phyloP scores from a whole-genome alignment of 2,329 filamentous ascomycete species.

The Alternaria alternata region DNA sequence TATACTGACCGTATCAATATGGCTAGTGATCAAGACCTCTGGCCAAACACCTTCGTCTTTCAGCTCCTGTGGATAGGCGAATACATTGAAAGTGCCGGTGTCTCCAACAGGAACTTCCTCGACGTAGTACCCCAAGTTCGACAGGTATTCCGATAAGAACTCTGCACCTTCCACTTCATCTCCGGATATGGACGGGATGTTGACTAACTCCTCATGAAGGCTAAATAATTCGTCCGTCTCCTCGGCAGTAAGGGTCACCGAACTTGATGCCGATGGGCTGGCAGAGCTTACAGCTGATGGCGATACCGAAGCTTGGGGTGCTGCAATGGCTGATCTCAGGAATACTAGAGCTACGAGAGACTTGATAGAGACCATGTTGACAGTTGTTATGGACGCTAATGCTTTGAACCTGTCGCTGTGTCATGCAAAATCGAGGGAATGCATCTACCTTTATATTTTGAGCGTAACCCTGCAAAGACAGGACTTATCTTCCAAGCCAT shows the following conservation, averaged over 20 bases:
- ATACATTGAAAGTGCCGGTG: constrained; percentile 72
- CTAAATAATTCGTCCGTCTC: constrained; percentile 34
- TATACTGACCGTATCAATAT: constrained; percentile 72
- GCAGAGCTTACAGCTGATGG: constrained; percentile 12
- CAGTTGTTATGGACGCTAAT: not conserved
- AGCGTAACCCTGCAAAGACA: too few species aligned
- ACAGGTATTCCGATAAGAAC: constrained; percentile 73
- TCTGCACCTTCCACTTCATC: constrained; percentile 72
- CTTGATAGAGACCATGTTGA: constrained; percentile 5
- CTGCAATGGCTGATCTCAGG: constrained; percentile 1
- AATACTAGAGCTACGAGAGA: constrained; percentile 1
- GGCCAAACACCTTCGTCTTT: constrained; percentile 53
- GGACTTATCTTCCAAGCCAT: not conserved
- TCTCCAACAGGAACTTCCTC: constrained; percentile 53
- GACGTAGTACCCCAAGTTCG: constrained; percentile 59
- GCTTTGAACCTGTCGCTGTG: not conserved
- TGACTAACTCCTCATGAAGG: constrained; percentile 35
- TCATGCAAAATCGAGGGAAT: not conserved
- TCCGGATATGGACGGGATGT: constrained; percentile 51
- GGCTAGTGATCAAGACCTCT: constrained; percentile 73
- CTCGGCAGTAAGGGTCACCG: constrained; percentile 16
- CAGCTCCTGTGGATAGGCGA: constrained; percentile 65
- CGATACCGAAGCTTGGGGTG: constrained; percentile 13
- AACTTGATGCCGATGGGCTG: constrained; percentile 2
- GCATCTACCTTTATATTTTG: not conserved